Percentiles rank a stretch among this genome's conserved stretches.
phyloP scores from a whole-genome alignment of 1,284 basidiomycete species.

The Ceratobasidium sp. region DNA sequence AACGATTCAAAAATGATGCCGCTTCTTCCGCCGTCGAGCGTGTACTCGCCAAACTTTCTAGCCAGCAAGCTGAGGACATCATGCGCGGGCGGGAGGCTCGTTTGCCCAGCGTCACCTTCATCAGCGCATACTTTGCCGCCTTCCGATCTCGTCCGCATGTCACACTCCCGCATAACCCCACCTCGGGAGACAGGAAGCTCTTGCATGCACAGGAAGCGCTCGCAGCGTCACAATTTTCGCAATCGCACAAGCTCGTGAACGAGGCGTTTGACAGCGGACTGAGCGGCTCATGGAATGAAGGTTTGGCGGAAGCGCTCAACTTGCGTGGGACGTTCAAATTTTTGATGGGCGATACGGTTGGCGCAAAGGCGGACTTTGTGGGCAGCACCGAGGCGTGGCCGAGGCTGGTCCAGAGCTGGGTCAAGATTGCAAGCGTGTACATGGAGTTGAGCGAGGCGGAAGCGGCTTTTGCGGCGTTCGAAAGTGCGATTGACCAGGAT shows the following conservation, averaged over 20 bases:
- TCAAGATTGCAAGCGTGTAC: slow-evolving; percentile 97
- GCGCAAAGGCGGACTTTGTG: slow-evolving; percentile 88
- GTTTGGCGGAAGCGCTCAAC: slow-evolving; percentile 90
- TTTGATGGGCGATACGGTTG: slow-evolving; percentile 84
- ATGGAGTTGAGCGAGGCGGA: slow-evolving; percentile 92
- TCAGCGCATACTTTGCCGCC: slow-evolving; percentile 95
- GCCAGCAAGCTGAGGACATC: slow-evolving; percentile 76
- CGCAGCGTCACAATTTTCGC: slow-evolving; percentile 85
- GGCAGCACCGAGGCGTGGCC: slow-evolving; percentile 80
- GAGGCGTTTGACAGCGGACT: slow-evolving; percentile 91
- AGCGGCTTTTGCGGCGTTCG: slow-evolving; percentile 91
- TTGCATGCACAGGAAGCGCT: slow-evolving; percentile 85
- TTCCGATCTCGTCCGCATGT: slow-evolving; percentile 89
- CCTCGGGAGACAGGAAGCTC: slow-evolving; percentile 86
- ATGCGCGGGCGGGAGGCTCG: slow-evolving; percentile 81
- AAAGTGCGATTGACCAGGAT: slow-evolving; percentile 86
- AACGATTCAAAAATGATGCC: slow-evolving; percentile 87
- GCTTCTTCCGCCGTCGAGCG: slow-evolving; percentile 89
- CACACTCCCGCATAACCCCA: slow-evolving; percentile 76
- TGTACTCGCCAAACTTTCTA: slow-evolving; percentile 86
- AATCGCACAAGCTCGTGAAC: slow-evolving; percentile 82
- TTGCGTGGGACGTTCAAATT: slow-evolving; percentile 98
- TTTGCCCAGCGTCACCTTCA: slow-evolving; percentile 79
- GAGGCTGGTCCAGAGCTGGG: slow-evolving; percentile 87
- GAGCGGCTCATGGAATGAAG: slow-evolving; percentile 67